Base-by-base conservation (phyloP, 805 yeast species). In the Candida maltosa region DNA sequence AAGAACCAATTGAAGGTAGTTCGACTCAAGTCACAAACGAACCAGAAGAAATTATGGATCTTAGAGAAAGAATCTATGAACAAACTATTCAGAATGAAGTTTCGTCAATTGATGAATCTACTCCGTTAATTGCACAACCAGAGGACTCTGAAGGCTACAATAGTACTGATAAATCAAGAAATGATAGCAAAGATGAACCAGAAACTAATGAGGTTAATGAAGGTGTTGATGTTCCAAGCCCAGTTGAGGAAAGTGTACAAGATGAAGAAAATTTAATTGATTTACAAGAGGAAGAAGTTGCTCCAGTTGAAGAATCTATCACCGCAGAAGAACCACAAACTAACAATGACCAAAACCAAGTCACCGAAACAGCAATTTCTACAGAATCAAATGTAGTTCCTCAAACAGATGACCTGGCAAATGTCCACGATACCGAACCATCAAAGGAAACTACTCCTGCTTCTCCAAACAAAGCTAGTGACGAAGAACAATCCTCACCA, bases 41-140 rank as follows among this genome's bases (percentile, higher is more conserved):
- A 19, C 52, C 65, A 0, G 65, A 60, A 39, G 67, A 60, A 33
- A 46, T 58, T 8, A 59, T 62, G 65, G 58, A 60, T 34, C 46
- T 57, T 35, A 40, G 62, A 29, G 56, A 58, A 42, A 42, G 67
- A 31, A 39, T 58, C 1, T 61, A 62, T 34, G 68, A 62, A 35
- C 58, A 48, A 25, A 42, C 44, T 26, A 41, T 38, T 20, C 40
- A 42, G 26, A 40, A 31, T 32, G 16, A 21, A 4, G 14, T 2
- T 6, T 4, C 12, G 9, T 21, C 29, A 14, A 16, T 23, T 5
- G 11, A 27, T 9, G 44, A 40, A 26, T 37, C 26, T 12, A 29
- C 40, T 8, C 44, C 44, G 8, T 40, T 40, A n/a, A 20, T 34
- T 14, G 17, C n/a, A 11, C 44, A 10, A 31, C 37, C 16, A 23